Percentiles rank a stretch among this genome's conserved stretches.
Evolutionary conservation across 2,329 filamentous ascomycete species (phyloP).

Genomic region (Trichoderma sp.): DNA sequence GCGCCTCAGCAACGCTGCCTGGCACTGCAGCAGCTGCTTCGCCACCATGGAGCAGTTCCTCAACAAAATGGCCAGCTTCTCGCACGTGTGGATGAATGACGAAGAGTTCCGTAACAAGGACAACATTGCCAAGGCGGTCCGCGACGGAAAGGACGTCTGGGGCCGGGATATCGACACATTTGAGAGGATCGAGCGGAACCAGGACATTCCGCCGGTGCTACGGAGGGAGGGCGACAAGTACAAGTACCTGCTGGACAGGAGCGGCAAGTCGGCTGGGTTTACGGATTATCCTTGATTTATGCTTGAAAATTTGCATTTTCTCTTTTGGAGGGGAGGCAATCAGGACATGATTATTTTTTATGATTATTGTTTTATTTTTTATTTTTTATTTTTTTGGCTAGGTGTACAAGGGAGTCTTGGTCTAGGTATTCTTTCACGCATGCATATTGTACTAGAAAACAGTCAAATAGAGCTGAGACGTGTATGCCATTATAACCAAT

Average conservation of each 20-base stretch:
- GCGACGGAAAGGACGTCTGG: conserved; percentile 57
- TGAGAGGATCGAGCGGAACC: conserved; percentile 50
- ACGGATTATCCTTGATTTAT: conserved; percentile 43
- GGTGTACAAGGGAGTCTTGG: not conserved
- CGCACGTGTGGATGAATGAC: conserved; percentile 55
- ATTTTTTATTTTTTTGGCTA: not conserved
- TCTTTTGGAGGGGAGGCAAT: not conserved
- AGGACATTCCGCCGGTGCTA: conserved; percentile 55
- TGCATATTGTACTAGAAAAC: not conserved
- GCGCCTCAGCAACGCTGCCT: conserved; percentile 52
- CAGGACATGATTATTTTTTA: not conserved
- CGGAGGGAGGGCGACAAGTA: conserved; percentile 42
- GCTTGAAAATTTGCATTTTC: not conserved
- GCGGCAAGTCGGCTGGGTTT: conserved; percentile 51
- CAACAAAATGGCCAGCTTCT: conserved; percentile 58
- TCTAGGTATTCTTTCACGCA: not conserved
- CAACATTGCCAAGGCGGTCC: conserved; percentile 52
- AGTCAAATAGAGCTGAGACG: not conserved
- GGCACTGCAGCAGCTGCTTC: conserved; percentile 66
- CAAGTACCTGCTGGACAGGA: conserved; percentile 47
- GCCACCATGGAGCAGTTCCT: conserved; percentile 55
- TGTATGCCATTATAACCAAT: not conserved
- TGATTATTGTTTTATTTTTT: not conserved
- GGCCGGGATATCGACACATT: conserved; percentile 51
- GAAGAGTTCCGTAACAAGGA: conserved; percentile 48